A percentile compares a stretch with the other conserved stretches of the same genome.
Conservation (phyloP, 345 rosid species). For the Sisymbrium altissimum region DNA sequence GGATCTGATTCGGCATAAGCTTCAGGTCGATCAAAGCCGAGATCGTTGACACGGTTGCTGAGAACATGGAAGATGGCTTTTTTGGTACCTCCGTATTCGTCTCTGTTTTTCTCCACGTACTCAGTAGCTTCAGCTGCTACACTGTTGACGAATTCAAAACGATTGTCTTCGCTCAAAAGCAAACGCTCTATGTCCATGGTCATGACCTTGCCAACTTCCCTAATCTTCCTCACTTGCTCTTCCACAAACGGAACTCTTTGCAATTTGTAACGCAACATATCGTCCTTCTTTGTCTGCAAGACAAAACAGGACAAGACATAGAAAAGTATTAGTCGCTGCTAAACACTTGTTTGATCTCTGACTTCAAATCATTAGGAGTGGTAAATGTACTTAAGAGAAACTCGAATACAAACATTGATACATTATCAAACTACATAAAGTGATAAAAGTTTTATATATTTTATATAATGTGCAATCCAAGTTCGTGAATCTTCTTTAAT, state of each 20-base stretch:
- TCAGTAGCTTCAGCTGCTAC: conserved; percentile 85
- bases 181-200: conserved; percentile 71
- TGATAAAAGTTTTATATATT: neutral
- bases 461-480: neutral
- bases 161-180: conserved; percentile 67
- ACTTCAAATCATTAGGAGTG: neutral
- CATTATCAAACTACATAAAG: neutral
- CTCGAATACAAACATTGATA: too few species aligned
- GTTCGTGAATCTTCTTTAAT: too few species aligned
- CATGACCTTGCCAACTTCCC: conserved; percentile 58
- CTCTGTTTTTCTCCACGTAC: conserved; percentile 66
- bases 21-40: conserved; percentile 69
- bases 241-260: conserved; percentile 80
- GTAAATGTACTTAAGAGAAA: too few species aligned
- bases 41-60: conserved; percentile 78
- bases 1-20: conserved; percentile 71
- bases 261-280: conserved; percentile 52
- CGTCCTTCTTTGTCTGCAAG: conserved; percentile 70
- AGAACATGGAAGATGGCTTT: conserved; percentile 86
- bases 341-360: neutral
- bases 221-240: conserved; percentile 75
- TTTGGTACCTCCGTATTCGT: conserved; percentile 71
- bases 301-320: neutral
- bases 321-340: neutral
- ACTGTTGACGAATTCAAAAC: conserved; percentile 70